phyloP scores from a whole-genome alignment of 495 filamentous ascomycete genomes.

The Daldinia bambusicola region DNA sequence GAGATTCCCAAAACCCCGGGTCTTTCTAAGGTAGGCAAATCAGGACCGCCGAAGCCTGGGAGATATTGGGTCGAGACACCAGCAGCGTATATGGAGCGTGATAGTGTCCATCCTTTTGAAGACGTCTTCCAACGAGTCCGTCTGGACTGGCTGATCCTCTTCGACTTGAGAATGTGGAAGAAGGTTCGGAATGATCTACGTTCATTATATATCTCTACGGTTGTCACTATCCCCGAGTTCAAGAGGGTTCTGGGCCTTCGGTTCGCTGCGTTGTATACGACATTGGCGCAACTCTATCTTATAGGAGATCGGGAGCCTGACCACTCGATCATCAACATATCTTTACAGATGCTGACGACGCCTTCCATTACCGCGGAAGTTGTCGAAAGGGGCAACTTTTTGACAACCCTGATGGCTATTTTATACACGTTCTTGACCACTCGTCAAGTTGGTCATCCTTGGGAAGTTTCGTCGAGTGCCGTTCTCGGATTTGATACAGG shows the following conservation, averaged over 20 bases:
- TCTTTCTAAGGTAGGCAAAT: conserved; percentile 46
- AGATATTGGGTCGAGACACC: conserved; percentile 89
- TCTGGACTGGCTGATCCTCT: conserved; percentile 96
- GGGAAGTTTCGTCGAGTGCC: conserved; percentile 82
- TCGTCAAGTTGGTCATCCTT: conserved; percentile 91
- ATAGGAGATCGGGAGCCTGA: conserved; percentile 97
- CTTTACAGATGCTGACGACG: conserved; percentile 94
- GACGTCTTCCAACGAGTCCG: conserved; percentile 88
- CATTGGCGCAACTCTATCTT: conserved; percentile 91
- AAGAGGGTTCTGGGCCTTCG: conserved; percentile 94
- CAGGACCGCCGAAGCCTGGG: conserved; percentile 62
- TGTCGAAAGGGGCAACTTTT: conserved; percentile 93
- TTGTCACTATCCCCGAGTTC: conserved; percentile 93
- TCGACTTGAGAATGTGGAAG: conserved; percentile 96
- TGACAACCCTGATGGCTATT: conserved; percentile 94
- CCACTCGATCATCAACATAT: conserved; percentile 97
- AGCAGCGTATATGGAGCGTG: conserved; percentile 65
- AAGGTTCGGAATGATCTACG: conserved; percentile 88
- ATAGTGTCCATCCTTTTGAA: conserved; percentile 75
- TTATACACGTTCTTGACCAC: conserved; percentile 97
- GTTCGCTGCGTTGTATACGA: conserved; percentile 93
- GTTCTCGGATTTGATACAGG: conserved; percentile 92
- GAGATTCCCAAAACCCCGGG: conserved; percentile 69
- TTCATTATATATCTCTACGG: conserved; percentile 94
- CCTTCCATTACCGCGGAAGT: conserved; percentile 96